Evolutionary conservation across 2,329 filamentous ascomycete species (phyloP), one percentile per base, ranked within the genome.

Genomic region (Fusarium nodosum): DNA sequence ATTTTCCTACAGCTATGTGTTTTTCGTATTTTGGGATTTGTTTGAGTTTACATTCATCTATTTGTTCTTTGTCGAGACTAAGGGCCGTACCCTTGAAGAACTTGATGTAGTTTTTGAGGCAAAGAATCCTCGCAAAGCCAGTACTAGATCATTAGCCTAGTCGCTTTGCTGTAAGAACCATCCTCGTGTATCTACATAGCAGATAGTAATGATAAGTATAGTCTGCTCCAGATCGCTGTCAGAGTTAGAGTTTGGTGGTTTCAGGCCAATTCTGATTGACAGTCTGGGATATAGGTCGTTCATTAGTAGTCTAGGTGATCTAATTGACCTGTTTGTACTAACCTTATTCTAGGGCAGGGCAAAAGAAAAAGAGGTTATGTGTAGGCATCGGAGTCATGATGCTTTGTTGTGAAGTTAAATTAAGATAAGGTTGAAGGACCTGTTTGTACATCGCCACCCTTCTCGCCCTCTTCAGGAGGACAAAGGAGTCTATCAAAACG

Each of bases 1-100:
- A 0, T 2, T 12, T 5, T 6, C 8, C 4, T 10, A 1, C 4
- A 61, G 59, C 8, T 63, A 63, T 15, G 56, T 60, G 2, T 63
- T 63, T 22, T 63, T 63, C 2, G 60, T 63, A 0, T 63, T 63
- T 13, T 63, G 60, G 60, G 56, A 63, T 28, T 11, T 63, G 3
- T 60, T 63, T 13, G 47, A 63, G 22, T 44, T 55, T n/a, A 16
- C 4, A 0, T 48, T 63, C 3, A 48, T 63, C 12, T 63, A 63
- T 4, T 8, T 63, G 1, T 63, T 63, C 47, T 63, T 64, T 28
- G 50, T 64, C 1, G 60, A 63, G 34, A 63, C 60, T 0, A 63
- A 60, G 30, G 44, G 42, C 2, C 30, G 60, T 0, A 48, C 56
- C 0, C 22, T 63, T 1, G 60, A 63, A 9, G 56, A 63, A 9